Conservation (phyloP, 768 basidiomycete genomes). For the Rickenella mellea region DNA sequence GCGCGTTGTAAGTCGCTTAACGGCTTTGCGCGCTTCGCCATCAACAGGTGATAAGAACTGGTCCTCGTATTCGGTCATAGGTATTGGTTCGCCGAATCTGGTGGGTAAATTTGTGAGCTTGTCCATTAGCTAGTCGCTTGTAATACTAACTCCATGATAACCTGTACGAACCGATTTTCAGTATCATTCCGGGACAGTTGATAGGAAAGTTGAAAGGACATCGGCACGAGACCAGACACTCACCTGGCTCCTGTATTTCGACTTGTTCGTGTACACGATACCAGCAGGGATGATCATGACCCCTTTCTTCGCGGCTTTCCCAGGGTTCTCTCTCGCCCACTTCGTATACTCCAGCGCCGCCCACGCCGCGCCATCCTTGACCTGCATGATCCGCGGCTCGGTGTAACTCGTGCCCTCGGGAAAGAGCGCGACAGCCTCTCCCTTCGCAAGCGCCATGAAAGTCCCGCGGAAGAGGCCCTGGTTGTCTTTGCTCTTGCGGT, state of each 20-base stretch:
- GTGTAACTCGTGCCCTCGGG: slow-evolving; percentile 93
- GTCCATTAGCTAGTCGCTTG: neutral
- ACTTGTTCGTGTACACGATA: slow-evolving; percentile 93
- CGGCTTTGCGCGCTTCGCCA: slow-evolving; percentile 64
- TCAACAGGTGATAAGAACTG: slow-evolving; percentile 68
- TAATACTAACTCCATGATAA: slow-evolving; percentile 57
- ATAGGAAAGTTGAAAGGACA: neutral
- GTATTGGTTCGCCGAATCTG: slow-evolving; percentile 80
- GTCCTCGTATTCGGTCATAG: slow-evolving; percentile 60
- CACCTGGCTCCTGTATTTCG: slow-evolving; percentile 87
- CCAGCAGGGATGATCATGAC: slow-evolving; percentile 72
- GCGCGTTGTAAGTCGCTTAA: slow-evolving; percentile 73
- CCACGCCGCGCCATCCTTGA: slow-evolving; percentile 93
- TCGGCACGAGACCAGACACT: slow-evolving; percentile 28
- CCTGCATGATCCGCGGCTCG: slow-evolving; percentile 85
- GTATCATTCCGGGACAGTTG: slow-evolving; percentile 10
- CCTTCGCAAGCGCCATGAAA: slow-evolving; percentile 73
- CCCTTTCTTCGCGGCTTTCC: slow-evolving; percentile 26
- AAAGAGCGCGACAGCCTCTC: slow-evolving; percentile 84
- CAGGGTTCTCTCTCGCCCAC: slow-evolving; percentile 56
- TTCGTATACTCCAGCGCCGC: slow-evolving; percentile 87
- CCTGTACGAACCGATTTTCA: slow-evolving; percentile 27
- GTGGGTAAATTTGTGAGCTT: neutral
- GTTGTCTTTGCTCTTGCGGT: slow-evolving; percentile 89
- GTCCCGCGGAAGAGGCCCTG: slow-evolving; percentile 83